Evolutionary conservation across 169 alveolate species (phyloP).

Genomic region (Eimeria maxima): DNA sequence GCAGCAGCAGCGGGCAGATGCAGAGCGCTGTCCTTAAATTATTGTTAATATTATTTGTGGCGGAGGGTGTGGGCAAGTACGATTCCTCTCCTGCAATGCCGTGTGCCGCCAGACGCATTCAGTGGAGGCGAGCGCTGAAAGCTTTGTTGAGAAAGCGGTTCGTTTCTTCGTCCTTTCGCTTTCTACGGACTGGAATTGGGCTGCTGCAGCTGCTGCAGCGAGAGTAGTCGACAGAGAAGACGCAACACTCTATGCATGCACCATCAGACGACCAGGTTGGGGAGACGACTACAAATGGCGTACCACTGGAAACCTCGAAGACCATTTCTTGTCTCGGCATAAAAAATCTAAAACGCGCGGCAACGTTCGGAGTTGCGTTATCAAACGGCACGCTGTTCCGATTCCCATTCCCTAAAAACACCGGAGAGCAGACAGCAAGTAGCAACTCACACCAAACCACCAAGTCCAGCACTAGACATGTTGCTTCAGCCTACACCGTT

Average conservation of each 20-base stretch:
- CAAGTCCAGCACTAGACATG: not conserved
- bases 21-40: not conserved
- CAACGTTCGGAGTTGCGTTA: constrained; percentile 54
- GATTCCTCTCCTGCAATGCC: not conserved
- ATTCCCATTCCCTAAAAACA: constrained; percentile 75
- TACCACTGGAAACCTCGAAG: constrained; percentile 39
- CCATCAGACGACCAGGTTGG: too few species aligned
- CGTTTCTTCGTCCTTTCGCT: not conserved
- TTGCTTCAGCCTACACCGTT: not conserved
- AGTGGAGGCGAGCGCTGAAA: too few species aligned
- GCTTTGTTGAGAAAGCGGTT: not conserved
- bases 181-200: not conserved
- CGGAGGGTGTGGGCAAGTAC: not conserved
- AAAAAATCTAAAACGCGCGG: constrained; percentile 59
- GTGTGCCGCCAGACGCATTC: not conserved
- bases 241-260: too few species aligned
- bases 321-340: constrained; percentile 76
- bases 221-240: not conserved
- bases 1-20: not conserved
- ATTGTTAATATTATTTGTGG: not conserved
- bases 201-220: not conserved
- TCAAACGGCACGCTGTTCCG: constrained; percentile 68
- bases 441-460: not conserved
- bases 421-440: not conserved
- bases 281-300: not conserved